Evolutionary conservation across 2,329 filamentous ascomycete species (phyloP).

Genomic region (Pseudogymnoascus sp.): DNA sequence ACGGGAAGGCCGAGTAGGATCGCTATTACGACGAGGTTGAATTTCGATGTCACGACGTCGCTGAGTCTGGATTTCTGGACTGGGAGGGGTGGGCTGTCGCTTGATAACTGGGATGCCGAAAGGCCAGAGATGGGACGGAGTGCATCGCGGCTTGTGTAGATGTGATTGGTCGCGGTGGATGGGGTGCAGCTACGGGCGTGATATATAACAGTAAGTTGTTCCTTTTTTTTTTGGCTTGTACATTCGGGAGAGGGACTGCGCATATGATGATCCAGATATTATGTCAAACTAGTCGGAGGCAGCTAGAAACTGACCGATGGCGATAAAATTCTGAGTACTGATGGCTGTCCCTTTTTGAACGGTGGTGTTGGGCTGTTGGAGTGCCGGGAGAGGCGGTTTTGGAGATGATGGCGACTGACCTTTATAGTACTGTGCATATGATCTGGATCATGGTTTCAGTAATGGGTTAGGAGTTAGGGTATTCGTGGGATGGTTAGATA

Average conservation of each 20-base stretch:
- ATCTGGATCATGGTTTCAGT: neutral
- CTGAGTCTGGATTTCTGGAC: neutral
- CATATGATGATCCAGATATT: constrained; percentile 10
- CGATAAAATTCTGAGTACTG: neutral
- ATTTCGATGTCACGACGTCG: neutral
- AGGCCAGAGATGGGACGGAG: neutral
- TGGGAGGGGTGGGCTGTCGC: neutral
- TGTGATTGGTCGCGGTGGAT: neutral
- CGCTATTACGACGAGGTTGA: neutral
- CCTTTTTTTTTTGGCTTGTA: neutral
- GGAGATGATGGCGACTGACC: neutral
- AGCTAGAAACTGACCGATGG: neutral
- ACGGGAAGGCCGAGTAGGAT: neutral
- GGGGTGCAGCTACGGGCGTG: neutral
- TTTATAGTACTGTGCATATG: neutral
- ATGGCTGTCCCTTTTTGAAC: neutral
- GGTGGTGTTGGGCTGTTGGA: neutral
- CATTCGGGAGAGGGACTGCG: neutral
- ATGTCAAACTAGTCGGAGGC: constrained; percentile 8
- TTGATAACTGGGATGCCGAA: neutral
- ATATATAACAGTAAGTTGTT: neutral
- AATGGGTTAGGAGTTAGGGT: neutral
- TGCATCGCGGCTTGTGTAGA: neutral
- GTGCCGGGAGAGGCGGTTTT: neutral
- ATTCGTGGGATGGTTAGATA: neutral